These are phyloP conservation scores for Xylariaceae sp. DNA, from an alignment of 2,329 filamentous ascomycete genomes.

Conservation along the genomic window DNA sequence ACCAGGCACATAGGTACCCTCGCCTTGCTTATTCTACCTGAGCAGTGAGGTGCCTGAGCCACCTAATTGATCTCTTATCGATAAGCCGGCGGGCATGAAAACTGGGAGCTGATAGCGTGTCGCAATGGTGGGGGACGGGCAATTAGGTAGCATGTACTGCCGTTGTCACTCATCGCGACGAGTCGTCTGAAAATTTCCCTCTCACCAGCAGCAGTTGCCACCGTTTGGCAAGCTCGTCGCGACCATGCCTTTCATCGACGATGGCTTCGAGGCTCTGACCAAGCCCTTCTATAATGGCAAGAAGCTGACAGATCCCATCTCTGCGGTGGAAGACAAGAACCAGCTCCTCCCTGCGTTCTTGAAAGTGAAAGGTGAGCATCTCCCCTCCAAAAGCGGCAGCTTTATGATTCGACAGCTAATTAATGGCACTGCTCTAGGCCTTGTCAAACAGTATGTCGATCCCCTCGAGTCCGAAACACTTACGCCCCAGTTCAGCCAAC, in stretches of 20 bases:
- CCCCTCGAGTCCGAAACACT: too few species aligned
- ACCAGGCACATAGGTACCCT: too few species aligned
- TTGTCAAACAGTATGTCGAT: constrained; percentile 77
- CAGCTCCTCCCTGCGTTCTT: constrained; percentile 95
- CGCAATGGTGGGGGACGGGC: constrained; percentile 13
- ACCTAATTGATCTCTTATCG: constrained; percentile 8
- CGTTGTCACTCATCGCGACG: constrained; percentile 7
- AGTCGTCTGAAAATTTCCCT: constrained; percentile 11
- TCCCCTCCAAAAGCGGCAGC: constrained; percentile 8
- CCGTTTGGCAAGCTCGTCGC: constrained; percentile 10
- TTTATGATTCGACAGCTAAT: background rate
- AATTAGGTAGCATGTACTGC: too few species aligned
- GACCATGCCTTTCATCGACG: constrained; percentile 51
- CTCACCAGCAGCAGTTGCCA: constrained; percentile 9
- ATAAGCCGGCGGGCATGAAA: too few species aligned
- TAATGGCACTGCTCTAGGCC: constrained; percentile 21
- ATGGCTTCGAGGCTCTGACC: constrained; percentile 60
- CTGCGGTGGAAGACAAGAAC: constrained; percentile 79
- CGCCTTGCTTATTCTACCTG: too few species aligned
- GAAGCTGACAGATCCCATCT: constrained; percentile 60
- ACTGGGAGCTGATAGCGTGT: too few species aligned
- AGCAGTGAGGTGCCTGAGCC: too few species aligned
- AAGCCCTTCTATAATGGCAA: constrained; percentile 66
- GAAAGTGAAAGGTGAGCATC: constrained; percentile 73
- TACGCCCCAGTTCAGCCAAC: too few species aligned